phyloP scores from a whole-genome alignment of 2,329 filamentous ascomycete genomes.

The Epichloe amarillans region DNA sequence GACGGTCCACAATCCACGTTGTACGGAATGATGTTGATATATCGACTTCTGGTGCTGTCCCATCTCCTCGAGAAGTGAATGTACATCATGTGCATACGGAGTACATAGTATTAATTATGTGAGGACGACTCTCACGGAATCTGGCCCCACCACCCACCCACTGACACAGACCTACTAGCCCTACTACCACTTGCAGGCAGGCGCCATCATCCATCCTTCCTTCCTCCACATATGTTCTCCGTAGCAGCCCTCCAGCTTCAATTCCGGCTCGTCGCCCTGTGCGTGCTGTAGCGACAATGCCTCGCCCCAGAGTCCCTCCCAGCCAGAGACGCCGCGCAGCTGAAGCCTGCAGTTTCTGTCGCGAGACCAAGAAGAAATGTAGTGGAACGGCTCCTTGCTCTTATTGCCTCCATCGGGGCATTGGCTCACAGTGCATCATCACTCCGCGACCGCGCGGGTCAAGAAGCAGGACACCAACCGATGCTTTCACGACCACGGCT shows the following conservation, averaged over 20 bases:
- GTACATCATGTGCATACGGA: too few relatives aligned
- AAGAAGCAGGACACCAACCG: conserved; percentile 1
- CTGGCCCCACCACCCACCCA: too few relatives aligned
- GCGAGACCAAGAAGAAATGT: conserved; percentile 37
- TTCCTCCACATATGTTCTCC: background rate
- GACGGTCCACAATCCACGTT: conserved; percentile 15
- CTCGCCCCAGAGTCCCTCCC: conserved; percentile 36
- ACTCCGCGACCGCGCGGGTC: conserved; percentile 19
- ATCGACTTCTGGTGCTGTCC: too few relatives aligned
- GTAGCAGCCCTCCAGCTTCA: background rate
- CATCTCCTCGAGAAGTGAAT: too few relatives aligned
- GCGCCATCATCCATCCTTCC: conserved; percentile 1
- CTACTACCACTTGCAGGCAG: too few relatives aligned
- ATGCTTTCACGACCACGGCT: conserved; percentile 1
- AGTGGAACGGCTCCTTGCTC: conserved; percentile 33
- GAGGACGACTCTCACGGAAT: too few relatives aligned
- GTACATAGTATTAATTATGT: too few relatives aligned
- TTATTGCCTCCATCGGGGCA: conserved; percentile 30
- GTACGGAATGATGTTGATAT: too few relatives aligned
- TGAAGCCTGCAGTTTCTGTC: conserved; percentile 34
- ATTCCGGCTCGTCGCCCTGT: background rate
- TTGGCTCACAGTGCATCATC: conserved; percentile 23
- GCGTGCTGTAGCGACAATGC: conserved; percentile 22
- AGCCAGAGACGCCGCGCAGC: conserved; percentile 34
- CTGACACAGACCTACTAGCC: too few relatives aligned